Evolutionary conservation across 805 yeast species (phyloP).

Genomic region (Maudiozyma bulderi): DNA sequence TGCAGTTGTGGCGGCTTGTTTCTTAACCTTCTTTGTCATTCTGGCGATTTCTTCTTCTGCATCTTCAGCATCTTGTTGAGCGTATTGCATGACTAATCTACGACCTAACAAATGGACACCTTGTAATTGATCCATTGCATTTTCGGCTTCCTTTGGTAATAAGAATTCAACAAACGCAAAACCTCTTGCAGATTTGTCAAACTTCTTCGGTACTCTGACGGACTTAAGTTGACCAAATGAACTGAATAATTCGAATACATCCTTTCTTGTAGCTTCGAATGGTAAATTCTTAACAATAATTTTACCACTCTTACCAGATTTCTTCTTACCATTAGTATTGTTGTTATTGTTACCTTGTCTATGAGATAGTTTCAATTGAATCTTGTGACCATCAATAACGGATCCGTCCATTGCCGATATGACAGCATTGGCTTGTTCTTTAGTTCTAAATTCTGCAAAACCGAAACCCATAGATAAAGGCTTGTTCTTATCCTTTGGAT

Average conservation of each 20-base stretch:
- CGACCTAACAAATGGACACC: conserved; percentile 97
- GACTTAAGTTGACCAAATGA: conserved; percentile 92
- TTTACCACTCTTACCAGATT: conserved; percentile 46
- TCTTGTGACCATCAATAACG: conserved; percentile 77
- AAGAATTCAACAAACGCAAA: conserved; percentile 94
- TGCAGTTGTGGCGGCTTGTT: conserved; percentile 71
- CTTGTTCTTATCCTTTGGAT: conserved; percentile 59
- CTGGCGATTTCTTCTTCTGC: conserved; percentile 86
- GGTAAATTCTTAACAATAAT: conserved; percentile 94
- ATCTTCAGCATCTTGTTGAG: conserved; percentile 68
- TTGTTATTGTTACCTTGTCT: conserved; percentile 43
- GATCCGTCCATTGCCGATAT: conserved; percentile 64
- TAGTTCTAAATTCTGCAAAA: conserved; percentile 78
- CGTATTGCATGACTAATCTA: conserved; percentile 86
- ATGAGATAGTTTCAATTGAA: conserved; percentile 82
- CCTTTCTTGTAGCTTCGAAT: conserved; percentile 89
- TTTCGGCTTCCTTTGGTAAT: conserved; percentile 81
- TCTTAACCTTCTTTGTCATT: conserved; percentile 78
- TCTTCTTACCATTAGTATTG: conserved; percentile 17
- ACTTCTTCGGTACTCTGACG: conserved; percentile 92
- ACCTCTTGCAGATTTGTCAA: conserved; percentile 91
- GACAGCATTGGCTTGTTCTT: conserved; percentile 71
- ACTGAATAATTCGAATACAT: conserved; percentile 83
- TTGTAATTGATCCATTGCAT: conserved; percentile 83
- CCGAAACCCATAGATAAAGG: conserved; percentile 96